Evolutionary conservation across 306 rosid genomes (phyloP).

Genomic region (Herpetospermum pedunculosum): DNA sequence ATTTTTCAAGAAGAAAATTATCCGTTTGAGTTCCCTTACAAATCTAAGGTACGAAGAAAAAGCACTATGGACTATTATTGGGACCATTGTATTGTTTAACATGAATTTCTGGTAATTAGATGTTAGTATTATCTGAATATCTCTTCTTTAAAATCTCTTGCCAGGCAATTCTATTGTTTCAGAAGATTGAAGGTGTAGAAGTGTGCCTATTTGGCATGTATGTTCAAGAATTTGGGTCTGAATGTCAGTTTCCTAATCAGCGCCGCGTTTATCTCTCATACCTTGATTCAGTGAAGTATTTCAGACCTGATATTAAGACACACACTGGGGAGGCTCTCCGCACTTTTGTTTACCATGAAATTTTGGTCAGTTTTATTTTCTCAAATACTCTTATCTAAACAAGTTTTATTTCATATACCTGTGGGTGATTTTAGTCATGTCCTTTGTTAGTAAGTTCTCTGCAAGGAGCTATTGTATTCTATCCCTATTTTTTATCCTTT

Average conservation of each 20-base stretch:
- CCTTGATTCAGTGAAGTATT: slow-evolving; percentile 95
- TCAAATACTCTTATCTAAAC: not conserved
- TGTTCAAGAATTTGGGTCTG: slow-evolving; percentile 98
- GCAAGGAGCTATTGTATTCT: slow-evolving; percentile 11
- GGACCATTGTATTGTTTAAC: not conserved
- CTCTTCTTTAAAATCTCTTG: not conserved
- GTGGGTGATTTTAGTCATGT: not conserved
- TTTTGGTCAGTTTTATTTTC: slow-evolving; percentile 44
- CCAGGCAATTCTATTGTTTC: slow-evolving; percentile 86
- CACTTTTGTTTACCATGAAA: slow-evolving; percentile 95
- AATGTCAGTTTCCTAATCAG: slow-evolving; percentile 80
- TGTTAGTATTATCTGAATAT: not conserved
- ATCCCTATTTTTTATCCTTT: slow-evolving; percentile 6
- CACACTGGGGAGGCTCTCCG: slow-evolving; percentile 93
- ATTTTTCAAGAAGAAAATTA: slow-evolving; percentile 93
- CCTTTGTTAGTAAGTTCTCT: slow-evolving; percentile 7
- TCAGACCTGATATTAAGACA: slow-evolving; percentile 84
- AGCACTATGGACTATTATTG: not conserved
- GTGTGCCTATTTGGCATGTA: slow-evolving; percentile 99
- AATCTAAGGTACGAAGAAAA: slow-evolving; percentile 60
- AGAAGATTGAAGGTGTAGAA: slow-evolving; percentile 96
- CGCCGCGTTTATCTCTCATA: slow-evolving; percentile 96
- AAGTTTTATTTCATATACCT: not conserved
- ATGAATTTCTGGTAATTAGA: not conserved
- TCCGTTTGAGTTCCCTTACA: slow-evolving; percentile 89